phyloP scores from a whole-genome alignment of 306 rosid species.

The Trifolium dubium region DNA sequence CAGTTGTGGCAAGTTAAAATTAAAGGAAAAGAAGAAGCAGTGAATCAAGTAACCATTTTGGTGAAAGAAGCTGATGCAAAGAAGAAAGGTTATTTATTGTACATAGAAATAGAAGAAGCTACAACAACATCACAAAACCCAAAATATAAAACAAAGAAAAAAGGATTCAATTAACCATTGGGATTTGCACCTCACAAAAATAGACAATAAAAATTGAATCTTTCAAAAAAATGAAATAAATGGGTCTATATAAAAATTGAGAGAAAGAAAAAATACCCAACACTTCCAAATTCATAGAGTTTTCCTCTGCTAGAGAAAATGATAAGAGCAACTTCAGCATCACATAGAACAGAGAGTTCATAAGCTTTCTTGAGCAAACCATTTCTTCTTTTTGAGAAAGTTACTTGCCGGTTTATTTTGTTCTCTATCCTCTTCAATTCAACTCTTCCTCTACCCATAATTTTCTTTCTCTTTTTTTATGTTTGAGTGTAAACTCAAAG shows the following conservation, averaged over 20 bases:
- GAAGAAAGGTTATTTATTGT: conserved; percentile 48
- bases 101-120: conserved; percentile 8
- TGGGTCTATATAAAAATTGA: neutral
- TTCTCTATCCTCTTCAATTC: conserved; percentile 89
- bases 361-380: conserved; percentile 64
- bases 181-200: conserved; percentile 51
- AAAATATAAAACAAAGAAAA: conserved; percentile 30
- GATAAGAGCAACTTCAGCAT: conserved; percentile 68
- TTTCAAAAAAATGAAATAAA: neutral
- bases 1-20: conserved; percentile 39
- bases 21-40: conserved; percentile 41
- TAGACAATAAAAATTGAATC: neutral
- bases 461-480: conserved; percentile 38
- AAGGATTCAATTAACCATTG: conserved; percentile 37
- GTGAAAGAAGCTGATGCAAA: conserved; percentile 55
- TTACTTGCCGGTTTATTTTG: conserved; percentile 61
- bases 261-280: conserved; percentile 55
- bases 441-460: conserved; percentile 82
- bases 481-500: conserved; percentile 33
- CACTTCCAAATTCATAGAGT: conserved; percentile 81
- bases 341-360: conserved; percentile 59
- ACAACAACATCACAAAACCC: conserved; percentile 25
- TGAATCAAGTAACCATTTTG: conserved; percentile 50
- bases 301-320: conserved; percentile 86
- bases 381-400: conserved; percentile 62